A percentile compares a stretch with the other conserved stretches of the same genome.
These are phyloP conservation scores for Arbutus unedo DNA, from an alignment of 148 eudicot genomes.

Conservation along the genomic window DNA sequence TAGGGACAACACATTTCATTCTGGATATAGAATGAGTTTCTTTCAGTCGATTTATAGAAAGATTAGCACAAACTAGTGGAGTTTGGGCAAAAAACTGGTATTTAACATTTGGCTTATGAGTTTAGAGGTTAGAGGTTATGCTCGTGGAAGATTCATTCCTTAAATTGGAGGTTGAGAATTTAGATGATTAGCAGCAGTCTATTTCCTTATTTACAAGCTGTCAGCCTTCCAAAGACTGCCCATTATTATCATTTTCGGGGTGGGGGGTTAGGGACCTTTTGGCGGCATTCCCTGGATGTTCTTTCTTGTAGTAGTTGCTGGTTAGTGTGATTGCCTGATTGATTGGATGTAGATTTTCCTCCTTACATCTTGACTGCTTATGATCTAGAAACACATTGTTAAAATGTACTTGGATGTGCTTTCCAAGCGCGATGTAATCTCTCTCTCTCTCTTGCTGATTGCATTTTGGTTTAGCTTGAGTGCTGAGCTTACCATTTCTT, in stretches of 20 bases:
- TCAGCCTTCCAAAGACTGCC: not conserved
- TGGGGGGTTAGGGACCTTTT: not conserved
- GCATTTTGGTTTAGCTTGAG: not conserved
- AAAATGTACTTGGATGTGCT: not conserved
- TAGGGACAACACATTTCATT: not conserved
- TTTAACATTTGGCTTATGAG: not conserved
- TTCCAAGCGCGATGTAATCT: not conserved
- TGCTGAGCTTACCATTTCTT: not conserved
- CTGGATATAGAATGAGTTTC: not conserved
- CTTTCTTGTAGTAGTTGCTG: not conserved
- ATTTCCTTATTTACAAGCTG: not conserved
- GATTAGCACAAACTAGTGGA: not conserved
- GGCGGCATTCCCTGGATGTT: not conserved
- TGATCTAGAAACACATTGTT: not conserved
- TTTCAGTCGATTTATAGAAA: not conserved
- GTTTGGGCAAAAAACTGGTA: not conserved
- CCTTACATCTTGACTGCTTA: not conserved
- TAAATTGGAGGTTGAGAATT: not conserved
- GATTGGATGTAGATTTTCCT: not conserved
- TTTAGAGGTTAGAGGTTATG: not conserved
- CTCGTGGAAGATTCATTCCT: not conserved
- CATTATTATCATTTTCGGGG: not conserved
- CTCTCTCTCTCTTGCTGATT: not conserved
- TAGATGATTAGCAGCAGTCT: not conserved
- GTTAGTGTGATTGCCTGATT: not conserved